phyloP scores from a whole-genome alignment of 1,139 yeast genomes.

The Saccharomycopsis phalli region DNA sequence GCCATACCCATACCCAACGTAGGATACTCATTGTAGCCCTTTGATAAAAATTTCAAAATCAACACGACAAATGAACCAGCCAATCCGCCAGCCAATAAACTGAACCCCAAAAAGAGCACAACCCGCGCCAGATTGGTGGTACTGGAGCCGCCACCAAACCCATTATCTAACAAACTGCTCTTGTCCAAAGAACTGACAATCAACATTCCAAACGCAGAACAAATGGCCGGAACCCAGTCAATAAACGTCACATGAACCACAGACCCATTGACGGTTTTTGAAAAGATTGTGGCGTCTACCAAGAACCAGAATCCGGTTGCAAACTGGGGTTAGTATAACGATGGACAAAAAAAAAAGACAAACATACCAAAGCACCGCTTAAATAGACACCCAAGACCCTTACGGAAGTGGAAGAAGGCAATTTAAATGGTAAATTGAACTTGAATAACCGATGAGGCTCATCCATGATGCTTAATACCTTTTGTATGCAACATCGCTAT shows the following conservation, averaged over 20 bases:
- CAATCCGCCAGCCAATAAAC: constrained; percentile 86
- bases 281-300: constrained; percentile 80
- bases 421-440: constrained; percentile 17
- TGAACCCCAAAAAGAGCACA: constrained; percentile 82
- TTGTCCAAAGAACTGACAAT: constrained; percentile 90
- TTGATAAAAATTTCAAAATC: constrained; percentile 73
- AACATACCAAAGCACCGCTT: constrained; percentile 16
- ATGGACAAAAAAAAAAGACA: neutral
- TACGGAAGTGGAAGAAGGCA: constrained; percentile 15
- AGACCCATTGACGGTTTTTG: constrained; percentile 79
- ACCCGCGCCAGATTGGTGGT: constrained; percentile 94
- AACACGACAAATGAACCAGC: constrained; percentile 88
- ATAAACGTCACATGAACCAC: constrained; percentile 79
- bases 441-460: constrained; percentile 17
- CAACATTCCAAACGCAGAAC: constrained; percentile 84
- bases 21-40: constrained; percentile 67
- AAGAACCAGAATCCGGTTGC: constrained; percentile 88
- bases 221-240: constrained; percentile 92
- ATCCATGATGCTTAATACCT: constrained; percentile 16
- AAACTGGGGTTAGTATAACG: constrained; percentile 30
- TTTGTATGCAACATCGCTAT: too few species aligned
- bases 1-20: constrained; percentile 93
- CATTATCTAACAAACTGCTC: constrained; percentile 56
- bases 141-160: constrained; percentile 39
- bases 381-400: constrained; percentile 18